Base-by-base conservation (phyloP, 164 flowering plant genomes). In the Vitis riparia region DNA sequence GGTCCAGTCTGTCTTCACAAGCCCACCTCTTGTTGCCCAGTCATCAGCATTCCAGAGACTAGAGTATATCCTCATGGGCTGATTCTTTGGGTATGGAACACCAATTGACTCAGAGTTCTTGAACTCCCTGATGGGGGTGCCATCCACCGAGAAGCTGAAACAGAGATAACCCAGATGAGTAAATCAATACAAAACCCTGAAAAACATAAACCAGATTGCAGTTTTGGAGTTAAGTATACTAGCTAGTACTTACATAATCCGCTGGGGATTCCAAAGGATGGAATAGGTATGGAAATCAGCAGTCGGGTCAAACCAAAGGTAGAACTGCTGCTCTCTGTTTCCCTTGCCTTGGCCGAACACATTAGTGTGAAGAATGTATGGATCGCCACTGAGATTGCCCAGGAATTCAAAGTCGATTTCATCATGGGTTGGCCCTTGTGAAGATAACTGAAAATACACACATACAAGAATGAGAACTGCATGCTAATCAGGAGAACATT, bases 221-320 rank as follows among this genome's bases (percentile, higher is more conserved):
- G 58, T 63, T 37, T 3, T 0, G 52, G n/a, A 65, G 27, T 30
- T 0, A 23, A 23, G 44, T 3, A 37, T 37, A 13, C 0, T 64
- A 32, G 17, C 0, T 64, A n/a, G 17, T 51, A 17, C 76, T 76
- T 76, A 73, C 82, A 76, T 56, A n/a, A 79, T 79, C 66, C 71
- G 68, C 12, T 74, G 76, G 27, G 75, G 74, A 62, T 72, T 78
- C 79, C 81, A 72, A 1, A 69, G 72, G 65, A 84, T 72, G 65
- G 84, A 68, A 60, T 82, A 82, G 52, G 85, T 82, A 65, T 82
- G 85, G 49, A 82, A 84, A 74, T 78, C 82, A 3, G 69, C 71
- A 56, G 91, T 84, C 0, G 91, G 89, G 65, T 87, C 89, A 56
- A 87, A 85, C 91, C 91, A 87, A 29, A 85, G 80, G 32, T 65